Percentiles rank a stretch among this genome's conserved stretches.
These are phyloP conservation scores for Pyrenochaeta sp. DNA, from an alignment of 2,329 filamentous ascomycete species.

Conservation along the genomic window DNA sequence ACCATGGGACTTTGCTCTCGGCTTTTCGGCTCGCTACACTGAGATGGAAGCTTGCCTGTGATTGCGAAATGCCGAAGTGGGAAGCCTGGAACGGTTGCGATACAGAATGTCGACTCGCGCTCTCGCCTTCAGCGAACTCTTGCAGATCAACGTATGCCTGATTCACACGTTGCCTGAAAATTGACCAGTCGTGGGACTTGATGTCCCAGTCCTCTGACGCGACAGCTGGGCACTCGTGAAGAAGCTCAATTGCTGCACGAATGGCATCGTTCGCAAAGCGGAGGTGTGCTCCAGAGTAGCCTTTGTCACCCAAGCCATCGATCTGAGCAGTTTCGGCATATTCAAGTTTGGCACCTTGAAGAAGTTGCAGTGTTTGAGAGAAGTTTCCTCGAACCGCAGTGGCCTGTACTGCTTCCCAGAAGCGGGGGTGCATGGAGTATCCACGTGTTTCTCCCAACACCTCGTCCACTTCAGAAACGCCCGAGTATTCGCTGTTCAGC, in stretches of 20 bases:
- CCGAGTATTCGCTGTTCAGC: constrained; percentile 78
- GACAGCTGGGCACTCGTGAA: constrained; percentile 76
- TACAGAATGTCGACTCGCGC: constrained; percentile 56
- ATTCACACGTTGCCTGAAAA: constrained; percentile 79
- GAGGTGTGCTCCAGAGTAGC: constrained; percentile 79
- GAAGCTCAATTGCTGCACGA: constrained; percentile 70
- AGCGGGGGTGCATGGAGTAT: constrained; percentile 77
- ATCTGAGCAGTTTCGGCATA: constrained; percentile 70
- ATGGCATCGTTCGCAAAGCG: constrained; percentile 78
- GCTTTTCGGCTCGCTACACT: constrained; percentile 74
- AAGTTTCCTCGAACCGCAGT: constrained; percentile 79
- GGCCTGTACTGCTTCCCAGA: constrained; percentile 81
- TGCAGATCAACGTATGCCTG: constrained; percentile 74
- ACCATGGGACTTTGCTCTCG: constrained; percentile 87
- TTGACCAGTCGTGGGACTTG: constrained; percentile 78
- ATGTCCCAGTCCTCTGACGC: constrained; percentile 79
- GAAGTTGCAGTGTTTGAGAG: constrained; percentile 68
- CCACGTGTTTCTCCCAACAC: constrained; percentile 72
- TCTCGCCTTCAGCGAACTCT: constrained; percentile 78
- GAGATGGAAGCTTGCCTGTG: constrained; percentile 65
- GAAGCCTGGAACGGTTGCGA: constrained; percentile 54
- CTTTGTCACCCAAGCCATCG: constrained; percentile 68
- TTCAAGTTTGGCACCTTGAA: constrained; percentile 80
- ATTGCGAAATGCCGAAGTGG: constrained; percentile 50
- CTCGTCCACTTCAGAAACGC: constrained; percentile 69